Evolutionary conservation across 2,329 filamentous ascomycete species (phyloP).

Genomic region (Lomentospora prolificans): DNA sequence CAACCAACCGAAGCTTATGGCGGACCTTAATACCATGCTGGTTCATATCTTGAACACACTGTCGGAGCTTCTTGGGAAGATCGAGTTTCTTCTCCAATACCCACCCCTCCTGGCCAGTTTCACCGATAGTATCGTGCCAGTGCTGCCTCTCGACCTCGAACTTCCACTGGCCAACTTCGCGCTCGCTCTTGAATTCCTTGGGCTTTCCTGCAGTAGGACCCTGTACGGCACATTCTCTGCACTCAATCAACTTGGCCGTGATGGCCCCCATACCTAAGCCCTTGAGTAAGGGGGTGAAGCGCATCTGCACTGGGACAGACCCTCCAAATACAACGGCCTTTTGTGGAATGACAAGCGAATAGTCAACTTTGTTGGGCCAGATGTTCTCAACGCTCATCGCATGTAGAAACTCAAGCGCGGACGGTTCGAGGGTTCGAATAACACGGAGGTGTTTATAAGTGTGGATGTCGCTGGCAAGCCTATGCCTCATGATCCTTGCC

Average conservation of each 20-base stretch:
- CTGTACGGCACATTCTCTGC: conserved; percentile 54
- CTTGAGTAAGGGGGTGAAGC: conserved; percentile 80
- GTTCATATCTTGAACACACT: conserved; percentile 84
- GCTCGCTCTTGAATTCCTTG: conserved; percentile 52
- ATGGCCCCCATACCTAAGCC: conserved; percentile 79
- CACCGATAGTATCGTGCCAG: conserved; percentile 60
- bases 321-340: conserved; percentile 93
- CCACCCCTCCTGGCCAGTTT: conserved; percentile 58
- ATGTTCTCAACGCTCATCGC: conserved; percentile 95
- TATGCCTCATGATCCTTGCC: conserved; percentile 77
- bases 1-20: conserved; percentile 85
- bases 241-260: conserved; percentile 69
- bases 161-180: conserved; percentile 52
- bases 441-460: conserved; percentile 70
- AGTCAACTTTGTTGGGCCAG: conserved; percentile 96
- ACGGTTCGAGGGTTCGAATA: conserved; percentile 66
- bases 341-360: conserved; percentile 84
- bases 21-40: conserved; percentile 82
- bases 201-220: conserved; percentile 28
- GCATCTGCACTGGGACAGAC: conserved; percentile 73
- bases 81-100: conserved; percentile 51
- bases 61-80: conserved; percentile 70
- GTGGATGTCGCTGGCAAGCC: conserved; percentile 78
- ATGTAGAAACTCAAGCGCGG: conserved; percentile 68
- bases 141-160: conserved; percentile 49